Conservation (phyloP, 306 rosid species). For the barrel medic (Medicago truncatula) region DNA sequence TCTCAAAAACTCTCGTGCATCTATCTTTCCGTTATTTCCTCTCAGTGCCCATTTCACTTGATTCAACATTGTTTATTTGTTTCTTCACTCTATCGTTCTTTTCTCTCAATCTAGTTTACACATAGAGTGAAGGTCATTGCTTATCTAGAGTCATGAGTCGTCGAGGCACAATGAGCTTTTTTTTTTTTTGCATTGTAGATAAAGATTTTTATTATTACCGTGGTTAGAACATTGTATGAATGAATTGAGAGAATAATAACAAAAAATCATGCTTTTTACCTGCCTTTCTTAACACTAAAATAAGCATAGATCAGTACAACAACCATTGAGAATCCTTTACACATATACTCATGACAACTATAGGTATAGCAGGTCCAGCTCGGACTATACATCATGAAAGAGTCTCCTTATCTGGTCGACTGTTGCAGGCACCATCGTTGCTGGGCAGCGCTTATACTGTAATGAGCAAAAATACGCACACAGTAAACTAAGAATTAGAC, state of each 20-base stretch:
- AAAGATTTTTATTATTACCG: background rate
- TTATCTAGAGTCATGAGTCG: background rate
- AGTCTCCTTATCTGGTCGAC: slow-evolving; percentile 91
- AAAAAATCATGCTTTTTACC: slow-evolving; percentile 23
- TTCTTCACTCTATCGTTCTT: no score
- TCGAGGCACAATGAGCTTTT: background rate
- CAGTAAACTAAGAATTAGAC: slow-evolving; percentile 19
- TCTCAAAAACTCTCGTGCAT: no score
- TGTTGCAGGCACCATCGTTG: slow-evolving; percentile 74
- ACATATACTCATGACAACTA: slow-evolving; percentile 1
- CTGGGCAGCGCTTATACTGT: slow-evolving; percentile 95
- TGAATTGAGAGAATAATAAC: slow-evolving; percentile 3
- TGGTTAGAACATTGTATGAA: slow-evolving; percentile 12
- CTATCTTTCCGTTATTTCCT: no score
- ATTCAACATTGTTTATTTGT: no score
- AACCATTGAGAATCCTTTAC: slow-evolving; percentile 17
- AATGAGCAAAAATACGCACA: slow-evolving; percentile 9
- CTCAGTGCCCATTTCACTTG: no score
- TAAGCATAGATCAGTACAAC: slow-evolving; percentile 16
- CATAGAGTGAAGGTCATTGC: background rate
- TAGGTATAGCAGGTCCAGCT: background rate
- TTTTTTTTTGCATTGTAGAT: background rate
- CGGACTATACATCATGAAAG: slow-evolving; percentile 80
- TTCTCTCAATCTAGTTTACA: no score
- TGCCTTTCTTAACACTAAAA: slow-evolving; percentile 7